These are phyloP conservation scores for Salmacisia buchloeana DNA, from an alignment of 1,284 basidiomycete species.

Conservation along the genomic window DNA sequence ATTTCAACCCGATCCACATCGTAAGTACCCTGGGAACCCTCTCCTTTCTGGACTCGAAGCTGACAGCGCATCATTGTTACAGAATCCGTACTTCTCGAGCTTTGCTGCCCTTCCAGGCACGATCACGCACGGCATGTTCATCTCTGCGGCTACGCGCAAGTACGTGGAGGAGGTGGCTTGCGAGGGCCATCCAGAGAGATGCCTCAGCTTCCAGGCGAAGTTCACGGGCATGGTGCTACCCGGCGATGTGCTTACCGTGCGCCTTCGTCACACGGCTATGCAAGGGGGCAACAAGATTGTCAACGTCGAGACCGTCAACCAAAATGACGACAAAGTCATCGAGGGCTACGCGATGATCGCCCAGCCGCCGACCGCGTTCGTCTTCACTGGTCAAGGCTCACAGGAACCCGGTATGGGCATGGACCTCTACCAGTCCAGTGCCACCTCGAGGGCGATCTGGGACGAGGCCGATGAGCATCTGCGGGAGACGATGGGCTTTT, in stretches of 20 bases:
- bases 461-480: conserved; percentile 90
- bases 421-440: conserved; percentile 89
- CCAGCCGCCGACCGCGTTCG: conserved; percentile 76
- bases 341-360: conserved; percentile 87
- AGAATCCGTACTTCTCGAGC: conserved; percentile 92
- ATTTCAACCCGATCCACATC: conserved; percentile 95
- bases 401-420: conserved; percentile 99
- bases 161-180: conserved; percentile 92
- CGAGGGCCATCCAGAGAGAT: conserved; percentile 79
- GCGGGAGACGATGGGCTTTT: conserved; percentile 87
- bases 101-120: conserved; percentile 89
- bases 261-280: conserved; percentile 57
- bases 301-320: conserved; percentile 81
- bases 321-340: conserved; percentile 80
- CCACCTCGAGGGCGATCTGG: conserved; percentile 92
- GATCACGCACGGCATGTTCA: conserved; percentile 97
- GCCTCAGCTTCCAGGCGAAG: conserved; percentile 39
- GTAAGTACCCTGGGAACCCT: not conserved
- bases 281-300: conserved; percentile 63
- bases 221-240: conserved; percentile 99
- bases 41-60: not conserved
- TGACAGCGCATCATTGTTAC: not conserved
- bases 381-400: conserved; percentile 97
- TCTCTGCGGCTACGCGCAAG: conserved; percentile 85
- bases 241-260: conserved; percentile 78